Evolutionary conservation across 192 early-diverging fungal species (phyloP).

Genomic region (Coemansia sp.): DNA sequence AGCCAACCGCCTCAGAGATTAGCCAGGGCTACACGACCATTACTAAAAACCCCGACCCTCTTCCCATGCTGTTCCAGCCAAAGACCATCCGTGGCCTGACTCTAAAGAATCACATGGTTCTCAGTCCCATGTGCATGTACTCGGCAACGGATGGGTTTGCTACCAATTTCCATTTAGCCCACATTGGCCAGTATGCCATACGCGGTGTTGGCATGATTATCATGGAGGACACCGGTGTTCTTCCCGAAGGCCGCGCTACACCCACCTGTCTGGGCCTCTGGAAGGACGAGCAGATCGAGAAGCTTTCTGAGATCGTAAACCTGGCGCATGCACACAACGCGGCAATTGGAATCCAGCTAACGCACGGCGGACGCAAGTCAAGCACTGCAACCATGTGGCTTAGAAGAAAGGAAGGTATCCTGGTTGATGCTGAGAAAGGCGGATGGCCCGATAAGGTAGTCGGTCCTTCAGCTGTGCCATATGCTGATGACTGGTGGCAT

Average conservation of each 20-base stretch:
- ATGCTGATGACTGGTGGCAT: conserved; percentile 26
- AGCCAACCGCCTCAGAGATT: conserved; percentile 33
- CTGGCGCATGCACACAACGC: conserved; percentile 65
- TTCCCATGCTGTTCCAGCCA: conserved; percentile 66
- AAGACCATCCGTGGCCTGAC: conserved; percentile 64
- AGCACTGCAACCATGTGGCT: conserved; percentile 34
- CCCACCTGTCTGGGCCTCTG: conserved; percentile 69
- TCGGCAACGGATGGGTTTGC: conserved; percentile 64
- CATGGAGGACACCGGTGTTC: conserved; percentile 75
- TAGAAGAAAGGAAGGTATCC: conserved; percentile 9
- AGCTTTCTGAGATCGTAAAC: conserved; percentile 43
- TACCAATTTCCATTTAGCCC: conserved; percentile 67
- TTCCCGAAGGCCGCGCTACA: conserved; percentile 74
- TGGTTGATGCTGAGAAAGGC: conserved; percentile 32
- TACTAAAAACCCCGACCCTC: conserved; percentile 10
- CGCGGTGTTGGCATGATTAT: conserved; percentile 79
- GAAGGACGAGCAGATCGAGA: conserved; percentile 27
- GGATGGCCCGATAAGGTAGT: conserved; percentile 78
- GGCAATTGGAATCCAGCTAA: conserved; percentile 72
- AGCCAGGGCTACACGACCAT: conserved; percentile 25
- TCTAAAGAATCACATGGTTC: conserved; percentile 72
- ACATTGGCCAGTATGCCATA: conserved; percentile 67
- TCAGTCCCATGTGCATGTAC: conserved; percentile 87
- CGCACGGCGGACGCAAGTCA: conserved; percentile 81
- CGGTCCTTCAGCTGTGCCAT: conserved; percentile 61